Conservation (phyloP, 768 basidiomycete genomes). For the Suillus decipiens region DNA sequence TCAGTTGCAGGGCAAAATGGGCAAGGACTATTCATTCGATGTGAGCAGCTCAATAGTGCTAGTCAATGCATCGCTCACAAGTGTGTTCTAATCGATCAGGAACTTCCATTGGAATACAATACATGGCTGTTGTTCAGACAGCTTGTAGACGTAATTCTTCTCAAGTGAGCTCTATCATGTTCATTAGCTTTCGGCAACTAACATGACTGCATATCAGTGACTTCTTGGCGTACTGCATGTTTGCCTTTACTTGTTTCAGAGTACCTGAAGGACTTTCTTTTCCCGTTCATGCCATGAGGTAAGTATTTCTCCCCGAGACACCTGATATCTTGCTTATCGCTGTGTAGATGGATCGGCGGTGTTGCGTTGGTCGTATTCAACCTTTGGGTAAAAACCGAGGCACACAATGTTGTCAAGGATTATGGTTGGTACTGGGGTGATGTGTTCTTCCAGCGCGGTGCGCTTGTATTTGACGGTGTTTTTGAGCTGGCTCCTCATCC, state of each 20-base stretch:
- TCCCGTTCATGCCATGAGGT: conserved; percentile 78
- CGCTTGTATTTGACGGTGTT: conserved; percentile 95
- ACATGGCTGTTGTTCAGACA: conserved; percentile 96
- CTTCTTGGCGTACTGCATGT: conserved; percentile 92
- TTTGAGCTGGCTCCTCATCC: conserved; percentile 93
- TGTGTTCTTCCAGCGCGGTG: conserved; percentile 89
- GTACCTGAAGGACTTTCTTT: conserved; percentile 77
- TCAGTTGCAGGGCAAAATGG: conserved; percentile 92
- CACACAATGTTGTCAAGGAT: conserved; percentile 96
- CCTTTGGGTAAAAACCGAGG: conserved; percentile 97
- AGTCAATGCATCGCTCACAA: conserved; percentile 3
- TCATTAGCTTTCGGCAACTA: conserved; percentile 3
- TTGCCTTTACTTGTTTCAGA: conserved; percentile 91
- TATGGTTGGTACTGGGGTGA: conserved; percentile 99
- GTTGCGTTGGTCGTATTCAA: conserved; percentile 88
- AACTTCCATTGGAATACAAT: conserved; percentile 91
- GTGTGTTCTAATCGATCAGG: conserved; percentile 41
- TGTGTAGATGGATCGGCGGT: conserved; percentile 81
- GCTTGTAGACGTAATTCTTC: conserved; percentile 91
- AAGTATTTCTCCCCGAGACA: conserved; percentile 16
- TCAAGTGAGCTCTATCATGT: conserved; percentile 66
- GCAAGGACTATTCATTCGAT: conserved; percentile 90
- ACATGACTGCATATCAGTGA: conserved; percentile 56
- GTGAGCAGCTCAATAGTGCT: conserved; percentile 43
- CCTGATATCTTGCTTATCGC: conserved; percentile 12